These are phyloP conservation scores for Penicillium paneum DNA, from an alignment of 2,329 filamentous ascomycete species.

Conservation along the genomic window DNA sequence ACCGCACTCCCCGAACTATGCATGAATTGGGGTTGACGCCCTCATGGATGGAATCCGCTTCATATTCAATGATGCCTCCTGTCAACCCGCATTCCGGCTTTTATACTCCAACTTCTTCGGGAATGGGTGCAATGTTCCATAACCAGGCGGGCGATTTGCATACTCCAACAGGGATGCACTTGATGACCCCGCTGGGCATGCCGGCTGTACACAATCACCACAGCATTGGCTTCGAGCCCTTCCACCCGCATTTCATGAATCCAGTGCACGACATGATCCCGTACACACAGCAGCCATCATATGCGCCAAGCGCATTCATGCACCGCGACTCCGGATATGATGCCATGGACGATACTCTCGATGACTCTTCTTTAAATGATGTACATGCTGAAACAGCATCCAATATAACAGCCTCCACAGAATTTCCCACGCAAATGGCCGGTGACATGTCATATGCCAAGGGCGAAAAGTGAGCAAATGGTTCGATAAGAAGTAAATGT, in stretches of 20 bases:
- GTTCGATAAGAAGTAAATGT: slow-evolving; percentile 17
- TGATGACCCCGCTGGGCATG: slow-evolving; percentile 74
- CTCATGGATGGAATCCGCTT: slow-evolving; percentile 80
- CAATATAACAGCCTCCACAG: slow-evolving; percentile 38
- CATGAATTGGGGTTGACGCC: slow-evolving; percentile 89
- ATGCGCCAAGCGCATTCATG: slow-evolving; percentile 74
- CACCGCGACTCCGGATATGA: slow-evolving; percentile 79
- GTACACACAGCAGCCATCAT: slow-evolving; percentile 62
- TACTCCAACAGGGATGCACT: slow-evolving; percentile 70
- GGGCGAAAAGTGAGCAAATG: slow-evolving; percentile 54
- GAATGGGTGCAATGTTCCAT: slow-evolving; percentile 73
- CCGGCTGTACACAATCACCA: slow-evolving; percentile 60
- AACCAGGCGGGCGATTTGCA: slow-evolving; percentile 82
- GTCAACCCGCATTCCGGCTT: slow-evolving; percentile 77
- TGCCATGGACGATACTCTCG: slow-evolving; percentile 65
- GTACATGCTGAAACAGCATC: slow-evolving; percentile 54
- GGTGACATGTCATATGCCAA: slow-evolving; percentile 26
- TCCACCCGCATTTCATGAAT: slow-evolving; percentile 55
- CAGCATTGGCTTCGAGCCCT: slow-evolving; percentile 59
- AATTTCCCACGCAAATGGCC: slow-evolving; percentile 22
- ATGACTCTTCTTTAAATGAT: slow-evolving; percentile 64
- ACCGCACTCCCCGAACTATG: slow-evolving; percentile 75
- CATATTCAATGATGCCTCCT: slow-evolving; percentile 75
- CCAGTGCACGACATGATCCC: slow-evolving; percentile 67
- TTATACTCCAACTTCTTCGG: slow-evolving; percentile 83